These are phyloP conservation scores for Chaetomium strumarium DNA, from an alignment of 2,329 filamentous ascomycete species.

Conservation along the genomic window DNA sequence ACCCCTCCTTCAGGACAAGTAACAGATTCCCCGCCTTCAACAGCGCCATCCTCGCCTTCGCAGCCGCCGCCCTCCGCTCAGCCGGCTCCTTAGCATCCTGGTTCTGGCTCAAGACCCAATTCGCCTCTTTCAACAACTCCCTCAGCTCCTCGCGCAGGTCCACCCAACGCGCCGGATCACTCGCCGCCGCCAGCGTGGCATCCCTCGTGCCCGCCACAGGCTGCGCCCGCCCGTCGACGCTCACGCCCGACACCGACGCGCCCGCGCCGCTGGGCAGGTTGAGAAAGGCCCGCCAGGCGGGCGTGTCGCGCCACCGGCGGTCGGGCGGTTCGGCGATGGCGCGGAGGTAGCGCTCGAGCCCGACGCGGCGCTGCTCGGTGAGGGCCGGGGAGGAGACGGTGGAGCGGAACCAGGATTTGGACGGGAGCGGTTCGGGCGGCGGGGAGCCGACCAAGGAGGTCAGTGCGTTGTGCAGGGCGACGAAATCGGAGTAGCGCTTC, in stretches of 20 bases:
- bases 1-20: constrained; percentile 57
- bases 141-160: constrained; percentile 73
- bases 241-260: constrained; percentile 20
- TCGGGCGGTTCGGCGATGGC: constrained; percentile 69
- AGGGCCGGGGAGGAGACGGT: constrained; percentile 64
- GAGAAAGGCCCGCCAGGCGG: constrained; percentile 67
- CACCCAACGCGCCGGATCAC: constrained; percentile 65
- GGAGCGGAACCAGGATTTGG: constrained; percentile 71
- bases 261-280: constrained; percentile 51
- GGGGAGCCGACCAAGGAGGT: constrained; percentile 52
- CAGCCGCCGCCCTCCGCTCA: constrained; percentile 53
- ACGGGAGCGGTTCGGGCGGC: constrained; percentile 62
- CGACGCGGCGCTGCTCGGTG: constrained; percentile 62
- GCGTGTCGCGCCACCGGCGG: constrained; percentile 67
- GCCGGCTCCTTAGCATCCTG: constrained; percentile 49
- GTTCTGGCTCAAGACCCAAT: constrained; percentile 59
- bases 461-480: constrained; percentile 58
- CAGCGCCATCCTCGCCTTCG: constrained; percentile 68
- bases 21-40: constrained; percentile 63
- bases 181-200: constrained; percentile 38
- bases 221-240: constrained; percentile 25
- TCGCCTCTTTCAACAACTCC: constrained; percentile 63
- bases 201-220: constrained; percentile 33
- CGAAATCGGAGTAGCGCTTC: constrained; percentile 81
- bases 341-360: constrained; percentile 65